phyloP scores from a whole-genome alignment of 352 stramenopile genomes.

The Peronospora destructor region DNA sequence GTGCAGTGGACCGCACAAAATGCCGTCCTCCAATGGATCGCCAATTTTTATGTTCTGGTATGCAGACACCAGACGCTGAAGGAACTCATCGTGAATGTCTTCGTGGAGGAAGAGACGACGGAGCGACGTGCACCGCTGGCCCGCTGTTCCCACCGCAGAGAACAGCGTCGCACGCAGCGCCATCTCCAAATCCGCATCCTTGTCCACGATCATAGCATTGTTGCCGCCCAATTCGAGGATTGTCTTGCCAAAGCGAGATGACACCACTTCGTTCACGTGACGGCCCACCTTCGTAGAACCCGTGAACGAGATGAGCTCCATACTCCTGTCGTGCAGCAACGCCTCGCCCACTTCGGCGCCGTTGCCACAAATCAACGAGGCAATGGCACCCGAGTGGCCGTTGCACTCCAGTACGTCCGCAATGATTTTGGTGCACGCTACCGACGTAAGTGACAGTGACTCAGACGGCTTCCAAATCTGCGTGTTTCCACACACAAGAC shows the following conservation, averaged over 20 bases:
- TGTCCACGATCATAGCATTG: slow-evolving; percentile 92
- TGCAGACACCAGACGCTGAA: slow-evolving; percentile 70
- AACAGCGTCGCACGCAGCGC: slow-evolving; percentile 86
- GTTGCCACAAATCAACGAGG: slow-evolving; percentile 77
- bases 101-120: slow-evolving; percentile 88
- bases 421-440: slow-evolving; percentile 89
- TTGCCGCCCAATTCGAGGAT: slow-evolving; percentile 90
- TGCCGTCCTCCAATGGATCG: slow-evolving; percentile 76
- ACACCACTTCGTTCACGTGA: slow-evolving; percentile 83
- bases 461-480: slow-evolving; percentile 90
- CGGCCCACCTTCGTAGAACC: slow-evolving; percentile 84
- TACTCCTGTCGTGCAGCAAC: slow-evolving; percentile 77
- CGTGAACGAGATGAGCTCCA: slow-evolving; percentile 89
- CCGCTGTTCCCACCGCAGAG: slow-evolving; percentile 87
- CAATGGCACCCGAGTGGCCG: slow-evolving; percentile 73
- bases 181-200: slow-evolving; percentile 88
- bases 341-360: slow-evolving; percentile 81
- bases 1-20: slow-evolving; percentile 76
- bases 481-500: slow-evolving; percentile 87
- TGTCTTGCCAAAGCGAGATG: slow-evolving; percentile 86
- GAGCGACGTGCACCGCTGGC: slow-evolving; percentile 89
- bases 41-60: slow-evolving; percentile 89
- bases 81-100: slow-evolving; percentile 86
- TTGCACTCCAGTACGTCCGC: slow-evolving; percentile 84
- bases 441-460: slow-evolving; percentile 83